phyloP scores from a whole-genome alignment of 352 stramenopile genomes.

The Pythium inflatum region DNA sequence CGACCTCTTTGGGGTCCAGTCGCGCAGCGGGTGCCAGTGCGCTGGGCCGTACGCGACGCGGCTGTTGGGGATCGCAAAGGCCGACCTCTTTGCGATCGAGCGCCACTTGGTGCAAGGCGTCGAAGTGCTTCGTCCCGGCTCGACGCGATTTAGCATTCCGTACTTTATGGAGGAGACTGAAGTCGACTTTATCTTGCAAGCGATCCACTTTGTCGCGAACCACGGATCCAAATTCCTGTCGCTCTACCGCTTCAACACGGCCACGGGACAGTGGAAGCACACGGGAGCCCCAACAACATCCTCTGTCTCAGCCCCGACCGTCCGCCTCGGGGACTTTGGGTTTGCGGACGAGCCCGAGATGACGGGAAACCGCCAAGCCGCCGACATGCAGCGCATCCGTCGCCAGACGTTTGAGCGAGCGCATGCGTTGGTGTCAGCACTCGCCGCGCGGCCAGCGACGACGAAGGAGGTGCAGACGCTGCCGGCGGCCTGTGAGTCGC shows the following conservation, averaged over 20 bases:
- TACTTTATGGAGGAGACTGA: slow-evolving; percentile 78
- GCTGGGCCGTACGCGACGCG: slow-evolving; percentile 92
- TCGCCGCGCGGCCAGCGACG: too few relatives aligned
- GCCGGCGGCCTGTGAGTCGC: slow-evolving; percentile 33
- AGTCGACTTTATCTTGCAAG: slow-evolving; percentile 91
- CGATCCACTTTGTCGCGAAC: slow-evolving; percentile 89
- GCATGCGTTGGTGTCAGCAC: slow-evolving; percentile 3
- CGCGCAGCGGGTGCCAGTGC: slow-evolving; percentile 45
- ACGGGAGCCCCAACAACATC: slow-evolving; percentile 37
- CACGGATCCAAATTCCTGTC: slow-evolving; percentile 91
- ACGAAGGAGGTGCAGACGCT: slow-evolving; percentile 34
- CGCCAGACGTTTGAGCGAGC: slow-evolving; percentile 18
- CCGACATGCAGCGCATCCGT: too few relatives aligned
- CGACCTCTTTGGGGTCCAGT: slow-evolving; percentile 97
- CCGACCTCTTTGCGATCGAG: slow-evolving; percentile 71
- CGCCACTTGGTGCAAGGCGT: slow-evolving; percentile 80
- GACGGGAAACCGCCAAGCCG: too few relatives aligned
- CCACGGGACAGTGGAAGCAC: slow-evolving; percentile 92
- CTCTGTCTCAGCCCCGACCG: slow-evolving; percentile 45
- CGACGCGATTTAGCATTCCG: slow-evolving; percentile 90
- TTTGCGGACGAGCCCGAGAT: too few relatives aligned
- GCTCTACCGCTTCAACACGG: slow-evolving; percentile 93
- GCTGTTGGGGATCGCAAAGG: slow-evolving; percentile 86
- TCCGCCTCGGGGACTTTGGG: too few relatives aligned
- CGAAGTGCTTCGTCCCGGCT: slow-evolving; percentile 92